A percentile compares a stretch with the other conserved stretches of the same genome.
Conservation (phyloP, 2,329 filamentous ascomycete genomes). For the Paecilomyces fulvus region DNA sequence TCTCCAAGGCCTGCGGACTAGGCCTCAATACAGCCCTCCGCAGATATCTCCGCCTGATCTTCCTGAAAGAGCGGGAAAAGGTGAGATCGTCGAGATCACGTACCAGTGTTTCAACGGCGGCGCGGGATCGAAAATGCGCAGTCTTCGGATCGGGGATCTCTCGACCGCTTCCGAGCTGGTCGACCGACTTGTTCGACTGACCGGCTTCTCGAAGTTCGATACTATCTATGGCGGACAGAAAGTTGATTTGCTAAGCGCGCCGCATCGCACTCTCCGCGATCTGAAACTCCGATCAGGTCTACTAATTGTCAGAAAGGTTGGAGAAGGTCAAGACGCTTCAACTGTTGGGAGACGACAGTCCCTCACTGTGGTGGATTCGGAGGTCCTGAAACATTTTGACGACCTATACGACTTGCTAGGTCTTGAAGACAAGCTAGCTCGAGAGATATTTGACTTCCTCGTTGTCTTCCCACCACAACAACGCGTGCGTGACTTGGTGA, state of each 20-base stretch:
- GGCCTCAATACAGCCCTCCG: slow-evolving; percentile 52
- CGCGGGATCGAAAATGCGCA: slow-evolving; percentile 51
- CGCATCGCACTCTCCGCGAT: slow-evolving; percentile 58
- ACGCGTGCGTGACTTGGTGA: slow-evolving; percentile 52
- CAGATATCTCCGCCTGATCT: slow-evolving; percentile 54
- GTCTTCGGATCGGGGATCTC: slow-evolving; percentile 57
- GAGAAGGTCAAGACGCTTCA: slow-evolving; percentile 36
- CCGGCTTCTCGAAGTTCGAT: slow-evolving; percentile 67
- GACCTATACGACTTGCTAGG: slow-evolving; percentile 75
- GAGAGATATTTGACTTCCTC: slow-evolving; percentile 66
- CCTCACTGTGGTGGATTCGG: slow-evolving; percentile 60
- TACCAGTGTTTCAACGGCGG: slow-evolving; percentile 66
- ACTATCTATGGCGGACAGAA: slow-evolving; percentile 61
- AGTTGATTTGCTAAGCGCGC: slow-evolving; percentile 53
- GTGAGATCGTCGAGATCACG: slow-evolving; percentile 57
- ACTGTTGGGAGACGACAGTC: slow-evolving; percentile 36
- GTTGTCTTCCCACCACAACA: slow-evolving; percentile 61
- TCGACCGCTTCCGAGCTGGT: slow-evolving; percentile 65
- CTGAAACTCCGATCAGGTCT: slow-evolving; percentile 57
- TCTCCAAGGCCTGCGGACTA: slow-evolving; percentile 44
- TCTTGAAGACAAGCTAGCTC: slow-evolving; percentile 60
- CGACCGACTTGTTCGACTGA: slow-evolving; percentile 57
- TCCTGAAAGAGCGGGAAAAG: slow-evolving; percentile 46
- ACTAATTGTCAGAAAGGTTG: slow-evolving; percentile 54
- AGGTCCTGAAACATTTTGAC: slow-evolving; percentile 73